phyloP scores from a whole-genome alignment of 345 rosid genomes.

The Eucalyptus decipiens region DNA sequence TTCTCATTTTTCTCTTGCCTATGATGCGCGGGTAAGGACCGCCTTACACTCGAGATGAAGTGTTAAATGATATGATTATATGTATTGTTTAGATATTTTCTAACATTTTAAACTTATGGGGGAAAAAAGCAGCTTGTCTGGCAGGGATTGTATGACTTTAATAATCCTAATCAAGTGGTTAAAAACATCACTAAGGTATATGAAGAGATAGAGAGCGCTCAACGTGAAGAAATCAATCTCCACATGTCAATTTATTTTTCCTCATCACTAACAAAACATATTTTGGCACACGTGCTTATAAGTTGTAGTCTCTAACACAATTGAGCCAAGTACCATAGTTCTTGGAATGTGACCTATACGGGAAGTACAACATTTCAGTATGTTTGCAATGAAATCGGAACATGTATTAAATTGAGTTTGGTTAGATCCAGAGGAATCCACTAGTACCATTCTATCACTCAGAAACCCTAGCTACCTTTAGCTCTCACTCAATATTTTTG shows the following conservation, averaged over 20 bases:
- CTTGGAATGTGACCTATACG: not conserved
- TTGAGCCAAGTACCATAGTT: not conserved
- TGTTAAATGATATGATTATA: not conserved
- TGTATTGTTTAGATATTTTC: not conserved
- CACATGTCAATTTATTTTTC: not conserved
- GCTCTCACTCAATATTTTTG: not conserved
- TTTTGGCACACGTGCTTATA: not conserved
- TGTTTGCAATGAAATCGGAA: not conserved
- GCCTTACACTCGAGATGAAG: not conserved
- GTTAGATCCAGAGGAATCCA: not conserved
- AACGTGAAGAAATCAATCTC: not conserved
- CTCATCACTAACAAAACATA: not conserved
- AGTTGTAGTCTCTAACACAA: not conserved
- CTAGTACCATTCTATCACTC: not conserved
- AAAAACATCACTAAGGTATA: not conserved
- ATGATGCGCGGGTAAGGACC: not conserved
- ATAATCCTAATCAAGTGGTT: not conserved
- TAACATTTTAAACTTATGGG: not conserved
- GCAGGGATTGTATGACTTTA: not conserved
- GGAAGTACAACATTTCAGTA: not conserved
- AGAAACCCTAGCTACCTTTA: not conserved
- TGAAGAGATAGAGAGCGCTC: not conserved
- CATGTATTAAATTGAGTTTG: not conserved
- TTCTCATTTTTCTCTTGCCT: not conserved
- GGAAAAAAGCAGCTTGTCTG: not conserved